A percentile compares a stretch with the other conserved stretches of the same genome.
phyloP scores from a whole-genome alignment of 169 alveolate species.

The Cryptosporidium parvum region DNA sequence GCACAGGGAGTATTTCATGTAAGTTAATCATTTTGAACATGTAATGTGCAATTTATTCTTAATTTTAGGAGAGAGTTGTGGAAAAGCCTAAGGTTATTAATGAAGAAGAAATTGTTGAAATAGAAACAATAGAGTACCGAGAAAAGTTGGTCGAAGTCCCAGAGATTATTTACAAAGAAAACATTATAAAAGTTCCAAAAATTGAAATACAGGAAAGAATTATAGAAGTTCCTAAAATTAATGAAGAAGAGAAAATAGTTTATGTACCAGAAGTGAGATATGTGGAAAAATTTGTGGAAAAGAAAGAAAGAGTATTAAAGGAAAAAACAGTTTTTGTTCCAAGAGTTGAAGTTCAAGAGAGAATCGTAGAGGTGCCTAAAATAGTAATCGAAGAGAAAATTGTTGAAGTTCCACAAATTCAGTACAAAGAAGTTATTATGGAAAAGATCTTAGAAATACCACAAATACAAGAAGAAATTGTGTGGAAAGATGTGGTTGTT shows the following conservation, averaged over 20 bases:
- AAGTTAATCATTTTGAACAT: constrained; percentile 17
- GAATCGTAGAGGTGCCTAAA: constrained; percentile 70
- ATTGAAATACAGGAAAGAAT: constrained; percentile 75
- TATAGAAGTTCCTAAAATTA: constrained; percentile 66
- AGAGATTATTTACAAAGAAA: constrained; percentile 60
- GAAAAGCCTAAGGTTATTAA: constrained; percentile 66
- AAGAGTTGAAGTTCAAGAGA: constrained; percentile 56
- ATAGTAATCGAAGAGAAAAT: constrained; percentile 66
- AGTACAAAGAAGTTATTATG: constrained; percentile 54
- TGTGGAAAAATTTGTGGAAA: constrained; percentile 68
- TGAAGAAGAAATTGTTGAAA: constrained; percentile 71
- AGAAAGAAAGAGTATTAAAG: constrained; percentile 41
- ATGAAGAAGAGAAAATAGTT: constrained; percentile 64
- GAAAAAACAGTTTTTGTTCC: constrained; percentile 70
- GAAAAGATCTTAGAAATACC: constrained; percentile 69
- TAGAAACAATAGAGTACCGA: constrained; percentile 67
- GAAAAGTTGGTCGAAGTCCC: constrained; percentile 71
- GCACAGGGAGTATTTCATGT: constrained; percentile 71
- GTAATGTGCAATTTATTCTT: not conserved
- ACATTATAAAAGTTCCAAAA: constrained; percentile 61
- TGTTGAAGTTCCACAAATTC: constrained; percentile 64
- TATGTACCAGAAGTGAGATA: constrained; percentile 71
- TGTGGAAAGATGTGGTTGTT: constrained; percentile 72
- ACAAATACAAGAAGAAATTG: constrained; percentile 57
- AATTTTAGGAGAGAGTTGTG: constrained; percentile 52